These are phyloP conservation scores for Brasenia schreberi DNA, from an alignment of 164 flowering plant species.

Conservation along the genomic window DNA sequence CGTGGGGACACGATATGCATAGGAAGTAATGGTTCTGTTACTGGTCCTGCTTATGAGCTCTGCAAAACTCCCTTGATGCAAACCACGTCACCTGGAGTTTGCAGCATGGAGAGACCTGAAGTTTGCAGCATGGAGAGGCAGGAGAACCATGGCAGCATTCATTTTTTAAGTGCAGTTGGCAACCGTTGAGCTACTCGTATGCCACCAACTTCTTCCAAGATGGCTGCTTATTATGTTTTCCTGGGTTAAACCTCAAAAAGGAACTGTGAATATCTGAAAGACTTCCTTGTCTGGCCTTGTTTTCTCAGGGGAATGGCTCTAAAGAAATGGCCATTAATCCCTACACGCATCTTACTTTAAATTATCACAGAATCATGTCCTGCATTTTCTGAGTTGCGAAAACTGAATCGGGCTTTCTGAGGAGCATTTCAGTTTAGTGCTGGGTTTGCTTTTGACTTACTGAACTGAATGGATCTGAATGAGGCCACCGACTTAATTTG, in stretches of 20 bases:
- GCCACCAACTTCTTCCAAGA: background rate
- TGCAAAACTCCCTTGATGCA: slow-evolving; percentile 4
- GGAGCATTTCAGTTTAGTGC: no score
- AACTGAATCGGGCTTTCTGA: no score
- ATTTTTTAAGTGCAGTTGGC: background rate
- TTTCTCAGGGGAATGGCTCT: no score
- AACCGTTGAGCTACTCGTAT: background rate
- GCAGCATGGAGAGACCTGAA: slow-evolving; percentile 23
- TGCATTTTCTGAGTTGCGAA: no score
- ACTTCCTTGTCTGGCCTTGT: no score
- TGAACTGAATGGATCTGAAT: no score
- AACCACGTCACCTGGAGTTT: slow-evolving; percentile 8
- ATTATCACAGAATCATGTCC: no score
- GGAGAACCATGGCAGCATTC: background rate
- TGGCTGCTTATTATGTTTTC: background rate
- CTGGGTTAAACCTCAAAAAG: no score
- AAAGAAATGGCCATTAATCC: slow-evolving; percentile 17
- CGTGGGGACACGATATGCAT: slow-evolving; percentile 86
- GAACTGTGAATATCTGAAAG: no score
- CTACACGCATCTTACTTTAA: slow-evolving; percentile 35
- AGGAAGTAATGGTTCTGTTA: slow-evolving; percentile 36
- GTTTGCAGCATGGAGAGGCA: slow-evolving; percentile 20
- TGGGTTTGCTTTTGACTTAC: no score
- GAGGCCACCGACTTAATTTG: no score
- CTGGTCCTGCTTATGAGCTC: slow-evolving; percentile 32